phyloP scores from a whole-genome alignment of 371 early-diverging fungal species.

The Aphelidium insulamus region DNA sequence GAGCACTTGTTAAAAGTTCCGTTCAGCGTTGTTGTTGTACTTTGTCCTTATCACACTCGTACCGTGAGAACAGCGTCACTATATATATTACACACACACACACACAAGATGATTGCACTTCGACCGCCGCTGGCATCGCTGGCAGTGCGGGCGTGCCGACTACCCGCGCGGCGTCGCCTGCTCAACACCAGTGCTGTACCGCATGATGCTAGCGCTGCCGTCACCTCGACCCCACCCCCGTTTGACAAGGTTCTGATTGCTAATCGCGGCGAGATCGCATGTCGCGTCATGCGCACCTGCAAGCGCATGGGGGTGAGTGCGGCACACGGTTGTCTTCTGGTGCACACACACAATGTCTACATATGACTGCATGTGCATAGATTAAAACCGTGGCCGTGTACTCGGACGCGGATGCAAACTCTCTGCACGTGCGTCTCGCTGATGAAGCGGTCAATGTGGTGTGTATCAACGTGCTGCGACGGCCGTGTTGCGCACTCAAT shows the following conservation, averaged over 20 bases:
- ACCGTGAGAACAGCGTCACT: too few relatives aligned
- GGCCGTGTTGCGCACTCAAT: not conserved
- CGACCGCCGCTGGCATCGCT: too few relatives aligned
- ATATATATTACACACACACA: too few relatives aligned
- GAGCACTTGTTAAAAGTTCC: too few relatives aligned
- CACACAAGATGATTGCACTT: too few relatives aligned
- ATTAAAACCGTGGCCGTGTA: constrained; percentile 85
- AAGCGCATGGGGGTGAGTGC: constrained; percentile 43
- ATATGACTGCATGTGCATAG: constrained; percentile 15
- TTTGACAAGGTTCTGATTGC: constrained; percentile 89
- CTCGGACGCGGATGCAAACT: constrained; percentile 68
- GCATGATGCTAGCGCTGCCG: too few relatives aligned
- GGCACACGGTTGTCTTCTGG: not conserved
- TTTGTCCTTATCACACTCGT: too few relatives aligned
- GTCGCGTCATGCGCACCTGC: constrained; percentile 71
- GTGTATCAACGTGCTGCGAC: constrained; percentile 5
- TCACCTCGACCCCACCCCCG: too few relatives aligned
- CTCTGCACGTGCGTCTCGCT: constrained; percentile 58
- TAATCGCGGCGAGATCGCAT: constrained; percentile 91
- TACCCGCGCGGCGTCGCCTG: too few relatives aligned
- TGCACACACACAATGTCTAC: not conserved
- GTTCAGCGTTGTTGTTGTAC: too few relatives aligned
- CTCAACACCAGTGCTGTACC: too few relatives aligned
- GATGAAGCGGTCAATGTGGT: constrained; percentile 52
- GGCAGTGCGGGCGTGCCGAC: too few relatives aligned